Conservation (phyloP, 805 yeast genomes). For the Candida patagonica region DNA sequence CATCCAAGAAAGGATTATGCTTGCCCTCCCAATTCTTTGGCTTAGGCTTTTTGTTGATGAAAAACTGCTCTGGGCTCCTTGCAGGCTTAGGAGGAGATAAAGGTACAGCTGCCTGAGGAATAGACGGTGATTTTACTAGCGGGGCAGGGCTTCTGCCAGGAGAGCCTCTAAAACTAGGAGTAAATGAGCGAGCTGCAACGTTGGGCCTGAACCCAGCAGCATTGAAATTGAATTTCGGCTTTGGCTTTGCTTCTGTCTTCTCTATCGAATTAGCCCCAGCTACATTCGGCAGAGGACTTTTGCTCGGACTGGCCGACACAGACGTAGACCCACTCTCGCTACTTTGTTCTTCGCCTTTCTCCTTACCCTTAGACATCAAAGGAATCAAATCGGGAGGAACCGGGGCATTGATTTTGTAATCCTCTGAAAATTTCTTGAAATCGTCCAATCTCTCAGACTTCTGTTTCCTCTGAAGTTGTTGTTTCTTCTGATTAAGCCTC, state of each 20-base stretch:
- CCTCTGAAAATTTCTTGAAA: constrained; percentile 69
- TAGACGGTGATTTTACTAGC: constrained; percentile 19
- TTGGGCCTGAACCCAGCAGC: constrained; percentile 61
- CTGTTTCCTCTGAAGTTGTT: constrained; percentile 22
- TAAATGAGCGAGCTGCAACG: constrained; percentile 56
- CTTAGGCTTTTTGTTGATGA: constrained; percentile 32
- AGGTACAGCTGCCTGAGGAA: constrained; percentile 10
- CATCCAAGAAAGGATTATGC: constrained; percentile 46
- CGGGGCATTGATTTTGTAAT: constrained; percentile 52
- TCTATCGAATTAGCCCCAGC: constrained; percentile 6
- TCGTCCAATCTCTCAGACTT: constrained; percentile 28
- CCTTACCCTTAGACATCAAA: constrained; percentile 56
- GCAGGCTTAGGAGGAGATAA: constrained; percentile 16
- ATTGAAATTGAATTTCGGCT: constrained; percentile 46
- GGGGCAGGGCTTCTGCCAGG: constrained; percentile 11
- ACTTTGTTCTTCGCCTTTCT: constrained; percentile 50
- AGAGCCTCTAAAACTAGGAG: constrained; percentile 14
- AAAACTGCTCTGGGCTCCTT: constrained; percentile 23
- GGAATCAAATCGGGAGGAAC: constrained; percentile 61
- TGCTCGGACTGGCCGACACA: constrained; percentile 4
- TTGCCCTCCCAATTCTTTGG: constrained; percentile 28
- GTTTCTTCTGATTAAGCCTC: constrained; percentile 22
- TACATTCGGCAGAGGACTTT: constrained; percentile 5
- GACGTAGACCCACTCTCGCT: constrained; percentile 14
- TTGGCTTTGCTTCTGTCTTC: constrained; percentile 19